phyloP scores from a whole-genome alignment of 108 stramenopile genomes.

The Pelagomonas calceolata region DNA sequence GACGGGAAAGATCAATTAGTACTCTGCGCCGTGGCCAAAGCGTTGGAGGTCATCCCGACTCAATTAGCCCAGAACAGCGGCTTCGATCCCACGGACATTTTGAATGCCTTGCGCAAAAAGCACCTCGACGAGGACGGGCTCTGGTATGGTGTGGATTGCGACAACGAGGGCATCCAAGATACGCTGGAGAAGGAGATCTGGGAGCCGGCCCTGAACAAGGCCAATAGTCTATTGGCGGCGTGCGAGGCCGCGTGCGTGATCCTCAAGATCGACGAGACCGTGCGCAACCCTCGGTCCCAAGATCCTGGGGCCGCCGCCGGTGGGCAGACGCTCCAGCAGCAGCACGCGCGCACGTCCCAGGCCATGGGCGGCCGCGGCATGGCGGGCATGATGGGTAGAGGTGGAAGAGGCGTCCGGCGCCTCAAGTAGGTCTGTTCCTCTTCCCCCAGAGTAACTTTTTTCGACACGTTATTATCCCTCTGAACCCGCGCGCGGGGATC shows the following conservation, averaged over 20 bases:
- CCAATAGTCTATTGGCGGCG: constrained; percentile 76
- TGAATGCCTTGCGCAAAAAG: constrained; percentile 79
- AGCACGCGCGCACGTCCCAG: constrained; percentile 6
- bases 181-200: constrained; percentile 87
- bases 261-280: constrained; percentile 96
- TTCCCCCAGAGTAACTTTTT: too few relatives aligned
- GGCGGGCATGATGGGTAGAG: constrained; percentile 13
- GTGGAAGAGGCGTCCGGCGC: constrained; percentile 18
- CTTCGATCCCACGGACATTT: constrained; percentile 88
- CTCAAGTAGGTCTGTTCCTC: constrained; percentile 15
- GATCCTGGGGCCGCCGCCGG: constrained; percentile 53
- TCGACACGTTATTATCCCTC: too few relatives aligned
- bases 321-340: background rate
- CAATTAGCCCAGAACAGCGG: constrained; percentile 97
- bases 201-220: constrained; percentile 96
- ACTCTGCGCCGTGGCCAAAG: constrained; percentile 74
- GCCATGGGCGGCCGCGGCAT: constrained; percentile 27
- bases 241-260: constrained; percentile 95
- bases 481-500: too few relatives aligned
- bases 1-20: constrained; percentile 95
- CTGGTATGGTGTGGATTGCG: constrained; percentile 95
- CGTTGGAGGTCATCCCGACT: constrained; percentile 89
- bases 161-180: constrained; percentile 80
- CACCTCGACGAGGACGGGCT: constrained; percentile 68
- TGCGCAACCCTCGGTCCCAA: constrained; percentile 83